Conservation (phyloP, 1,139 yeast species). For the Hansenula sp. region DNA sequence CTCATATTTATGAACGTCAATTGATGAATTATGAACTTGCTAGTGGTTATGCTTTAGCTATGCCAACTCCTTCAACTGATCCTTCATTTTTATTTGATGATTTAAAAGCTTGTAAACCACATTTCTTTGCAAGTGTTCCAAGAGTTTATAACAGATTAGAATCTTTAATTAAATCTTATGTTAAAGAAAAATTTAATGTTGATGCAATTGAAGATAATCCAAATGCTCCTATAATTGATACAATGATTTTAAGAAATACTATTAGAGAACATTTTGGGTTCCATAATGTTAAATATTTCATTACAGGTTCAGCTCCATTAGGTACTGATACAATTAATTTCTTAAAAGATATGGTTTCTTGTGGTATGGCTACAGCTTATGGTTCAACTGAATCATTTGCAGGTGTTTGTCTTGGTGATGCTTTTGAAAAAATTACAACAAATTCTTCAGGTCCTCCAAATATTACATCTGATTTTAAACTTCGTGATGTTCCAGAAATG, state of each 20-base stretch:
- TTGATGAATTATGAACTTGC: slow-evolving; percentile 13
- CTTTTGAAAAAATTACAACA: slow-evolving; percentile 37
- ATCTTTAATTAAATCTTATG: slow-evolving; percentile 29
- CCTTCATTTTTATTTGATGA: slow-evolving; percentile 44
- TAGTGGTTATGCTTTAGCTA: slow-evolving; percentile 30
- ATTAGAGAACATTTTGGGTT: slow-evolving; percentile 47
- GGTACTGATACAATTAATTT: slow-evolving; percentile 43
- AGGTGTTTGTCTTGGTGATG: slow-evolving; percentile 40
- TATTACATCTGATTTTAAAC: slow-evolving; percentile 44
- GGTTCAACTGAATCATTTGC: slow-evolving; percentile 66
- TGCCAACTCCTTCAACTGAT: slow-evolving; percentile 27
- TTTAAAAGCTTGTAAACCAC: slow-evolving; percentile 45
- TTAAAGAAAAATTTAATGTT: slow-evolving; percentile 23
- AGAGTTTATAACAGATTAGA: slow-evolving; percentile 57
- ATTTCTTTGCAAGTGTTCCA: slow-evolving; percentile 51
- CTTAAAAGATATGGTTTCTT: slow-evolving; percentile 42
- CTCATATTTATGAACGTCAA: slow-evolving; percentile 42
- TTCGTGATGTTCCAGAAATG: slow-evolving; percentile 55
- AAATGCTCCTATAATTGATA: slow-evolving; percentile 9
- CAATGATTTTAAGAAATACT: slow-evolving; percentile 25
- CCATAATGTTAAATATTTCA: slow-evolving; percentile 33
- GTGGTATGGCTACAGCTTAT: slow-evolving; percentile 50
- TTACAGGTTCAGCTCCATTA: slow-evolving; percentile 59
- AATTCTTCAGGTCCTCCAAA: slow-evolving; percentile 51
- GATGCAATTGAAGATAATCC: slow-evolving; percentile 1